These are phyloP conservation scores for Passiflora organensis DNA, from an alignment of 345 rosid genomes.

Conservation along the genomic window DNA sequence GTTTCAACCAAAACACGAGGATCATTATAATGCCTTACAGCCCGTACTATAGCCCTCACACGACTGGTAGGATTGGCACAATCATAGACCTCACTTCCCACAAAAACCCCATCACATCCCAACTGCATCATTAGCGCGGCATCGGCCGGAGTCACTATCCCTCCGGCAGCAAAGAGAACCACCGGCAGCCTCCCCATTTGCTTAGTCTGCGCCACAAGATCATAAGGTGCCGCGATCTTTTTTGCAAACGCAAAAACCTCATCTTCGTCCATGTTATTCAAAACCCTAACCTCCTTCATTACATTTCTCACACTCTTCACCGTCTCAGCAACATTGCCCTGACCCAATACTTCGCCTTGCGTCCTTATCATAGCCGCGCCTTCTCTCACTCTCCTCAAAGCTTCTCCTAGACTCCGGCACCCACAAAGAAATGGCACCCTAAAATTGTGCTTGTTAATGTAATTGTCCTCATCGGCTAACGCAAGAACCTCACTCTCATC, in stretches of 20 bases:
- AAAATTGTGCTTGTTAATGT: constrained; percentile 48
- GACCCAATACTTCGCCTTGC: constrained; percentile 31
- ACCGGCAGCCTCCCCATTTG: constrained; percentile 38
- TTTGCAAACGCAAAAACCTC: constrained; percentile 30
- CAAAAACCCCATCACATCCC: constrained; percentile 37
- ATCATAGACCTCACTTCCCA: constrained; percentile 27
- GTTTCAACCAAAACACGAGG: constrained; percentile 25
- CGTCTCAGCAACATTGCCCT: constrained; percentile 28
- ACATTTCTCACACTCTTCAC: constrained; percentile 46
- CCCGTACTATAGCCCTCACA: constrained; percentile 30
- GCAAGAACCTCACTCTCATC: constrained; percentile 34
- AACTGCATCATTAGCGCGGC: constrained; percentile 42
- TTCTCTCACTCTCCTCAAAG: constrained; percentile 44
- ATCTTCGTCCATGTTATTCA: constrained; percentile 49
- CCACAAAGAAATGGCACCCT: constrained; percentile 45
- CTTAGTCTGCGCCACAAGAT: constrained; percentile 31
- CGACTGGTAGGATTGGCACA: constrained; percentile 25
- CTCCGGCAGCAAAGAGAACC: constrained; percentile 35
- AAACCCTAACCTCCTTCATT: constrained; percentile 34
- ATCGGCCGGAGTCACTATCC: constrained; percentile 37
- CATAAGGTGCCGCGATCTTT: constrained; percentile 29
- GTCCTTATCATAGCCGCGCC: constrained; percentile 48
- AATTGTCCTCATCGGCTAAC: constrained; percentile 32
- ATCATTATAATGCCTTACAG: constrained; percentile 34
- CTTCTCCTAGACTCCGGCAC: constrained; percentile 37